A percentile compares a stretch with the other conserved stretches of the same genome.
Conservation (phyloP, 768 basidiomycete genomes). For the Xerocomellus intermedius region DNA sequence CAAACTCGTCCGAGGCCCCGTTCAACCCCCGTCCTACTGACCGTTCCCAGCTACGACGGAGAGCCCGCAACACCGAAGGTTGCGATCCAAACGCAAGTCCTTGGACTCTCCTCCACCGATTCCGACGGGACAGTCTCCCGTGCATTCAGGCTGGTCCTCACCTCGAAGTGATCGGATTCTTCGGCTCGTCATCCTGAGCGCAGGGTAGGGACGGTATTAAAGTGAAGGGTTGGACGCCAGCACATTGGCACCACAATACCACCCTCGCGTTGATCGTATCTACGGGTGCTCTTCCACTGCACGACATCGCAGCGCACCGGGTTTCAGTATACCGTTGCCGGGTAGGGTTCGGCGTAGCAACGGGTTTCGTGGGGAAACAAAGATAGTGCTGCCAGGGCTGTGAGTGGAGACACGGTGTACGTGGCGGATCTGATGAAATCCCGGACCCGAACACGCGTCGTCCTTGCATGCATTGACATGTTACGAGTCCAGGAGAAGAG, state of each 20-base stretch:
- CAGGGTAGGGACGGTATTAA: slow-evolving; percentile 11
- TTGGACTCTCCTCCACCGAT: background rate
- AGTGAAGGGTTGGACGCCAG: background rate
- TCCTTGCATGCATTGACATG: background rate
- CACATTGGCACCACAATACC: background rate
- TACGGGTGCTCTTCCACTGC: background rate
- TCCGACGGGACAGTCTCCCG: background rate
- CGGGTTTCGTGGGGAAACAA: slow-evolving; percentile 5
- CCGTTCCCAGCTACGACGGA: slow-evolving; percentile 17
- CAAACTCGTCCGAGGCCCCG: slow-evolving; percentile 18
- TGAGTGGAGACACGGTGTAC: background rate
- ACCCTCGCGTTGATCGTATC: slow-evolving; percentile 4
- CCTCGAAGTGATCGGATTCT: slow-evolving; percentile 6
- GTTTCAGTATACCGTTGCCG: slow-evolving; percentile 3
- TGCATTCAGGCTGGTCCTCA: background rate
- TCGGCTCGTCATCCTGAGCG: background rate
- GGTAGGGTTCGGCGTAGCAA: background rate
- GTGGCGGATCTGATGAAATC: slow-evolving; percentile 15
- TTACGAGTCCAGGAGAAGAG: background rate
- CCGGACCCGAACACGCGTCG: slow-evolving; percentile 19
- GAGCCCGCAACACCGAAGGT: slow-evolving; percentile 20
- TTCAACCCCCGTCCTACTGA: slow-evolving; percentile 12
- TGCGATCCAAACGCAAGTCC: slow-evolving; percentile 10
- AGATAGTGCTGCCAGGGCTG: slow-evolving; percentile 7
- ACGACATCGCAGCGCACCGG: background rate